Conservation (phyloP, 208 protist genomes). For the Leishmania major region DNA sequence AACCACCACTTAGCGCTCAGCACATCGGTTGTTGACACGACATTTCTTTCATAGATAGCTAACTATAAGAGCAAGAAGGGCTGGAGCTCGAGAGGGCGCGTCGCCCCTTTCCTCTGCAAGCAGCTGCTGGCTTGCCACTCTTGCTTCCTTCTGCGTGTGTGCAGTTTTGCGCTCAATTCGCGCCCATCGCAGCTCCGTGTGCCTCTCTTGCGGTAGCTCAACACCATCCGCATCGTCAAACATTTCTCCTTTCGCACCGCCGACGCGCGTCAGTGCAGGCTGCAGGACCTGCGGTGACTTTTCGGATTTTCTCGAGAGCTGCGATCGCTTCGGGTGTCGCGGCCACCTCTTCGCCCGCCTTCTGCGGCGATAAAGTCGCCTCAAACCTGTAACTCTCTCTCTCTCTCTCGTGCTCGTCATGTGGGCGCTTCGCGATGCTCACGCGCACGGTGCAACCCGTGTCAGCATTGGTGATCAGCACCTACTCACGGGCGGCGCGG, state of each 20-base stretch:
- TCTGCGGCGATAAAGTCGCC: neutral
- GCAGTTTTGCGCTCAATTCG: neutral
- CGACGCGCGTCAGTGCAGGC: neutral
- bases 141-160: slow-evolving; percentile 5
- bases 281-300: neutral
- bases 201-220: neutral
- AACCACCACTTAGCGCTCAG: neutral
- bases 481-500: slow-evolving; percentile 68
- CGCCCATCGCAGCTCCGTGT: neutral
- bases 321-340: neutral
- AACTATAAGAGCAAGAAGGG: neutral
- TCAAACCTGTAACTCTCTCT: neutral
- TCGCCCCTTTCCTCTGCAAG: neutral
- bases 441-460: slow-evolving; percentile 58
- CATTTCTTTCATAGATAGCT: neutral
- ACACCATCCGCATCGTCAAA: neutral
- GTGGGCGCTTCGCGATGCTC: slow-evolving; percentile 44
- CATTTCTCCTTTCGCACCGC: neutral
- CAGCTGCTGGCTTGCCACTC: neutral
- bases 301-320: neutral
- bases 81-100: neutral
- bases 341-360: neutral
- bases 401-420: slow-evolving; percentile 10
- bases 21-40: neutral
- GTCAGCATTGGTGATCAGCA: slow-evolving; percentile 57